phyloP scores from a whole-genome alignment of 1,284 basidiomycete species.

The Puccinia horiana region DNA sequence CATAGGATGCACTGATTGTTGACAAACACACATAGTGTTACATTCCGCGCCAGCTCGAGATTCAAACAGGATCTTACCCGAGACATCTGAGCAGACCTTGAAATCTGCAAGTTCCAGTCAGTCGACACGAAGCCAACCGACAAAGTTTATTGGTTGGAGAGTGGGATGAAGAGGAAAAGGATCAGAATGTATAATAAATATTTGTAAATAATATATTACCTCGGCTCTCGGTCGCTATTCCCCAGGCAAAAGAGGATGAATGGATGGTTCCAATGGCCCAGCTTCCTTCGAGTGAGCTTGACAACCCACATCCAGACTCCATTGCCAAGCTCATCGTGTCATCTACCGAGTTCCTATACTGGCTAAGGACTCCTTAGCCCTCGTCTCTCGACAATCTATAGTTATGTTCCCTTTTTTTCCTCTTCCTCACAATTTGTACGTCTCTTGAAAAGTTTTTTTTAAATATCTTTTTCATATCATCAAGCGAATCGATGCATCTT shows the following conservation, averaged over 20 bases:
- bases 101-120: no score
- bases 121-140: no score
- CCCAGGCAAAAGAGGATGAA: background rate
- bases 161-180: no score
- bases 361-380: background rate
- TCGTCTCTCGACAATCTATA: no score
- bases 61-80: no score
- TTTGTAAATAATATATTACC: background rate
- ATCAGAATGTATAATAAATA: no score
- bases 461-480: background rate
- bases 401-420: no score
- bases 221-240: conserved; percentile 20
- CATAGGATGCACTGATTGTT: no score
- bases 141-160: no score
- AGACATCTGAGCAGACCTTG: no score
- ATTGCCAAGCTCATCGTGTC: background rate
- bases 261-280: background rate
- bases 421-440: background rate
- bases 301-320: conserved; percentile 15
- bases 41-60: no score
- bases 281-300: background rate
- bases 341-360: background rate
- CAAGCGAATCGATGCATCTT: conserved; percentile 1
- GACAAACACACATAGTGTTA: no score
- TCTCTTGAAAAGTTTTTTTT: background rate